Evolutionary conservation across 441 rosid genomes (phyloP).

Genomic region (Jatropha podagrica): DNA sequence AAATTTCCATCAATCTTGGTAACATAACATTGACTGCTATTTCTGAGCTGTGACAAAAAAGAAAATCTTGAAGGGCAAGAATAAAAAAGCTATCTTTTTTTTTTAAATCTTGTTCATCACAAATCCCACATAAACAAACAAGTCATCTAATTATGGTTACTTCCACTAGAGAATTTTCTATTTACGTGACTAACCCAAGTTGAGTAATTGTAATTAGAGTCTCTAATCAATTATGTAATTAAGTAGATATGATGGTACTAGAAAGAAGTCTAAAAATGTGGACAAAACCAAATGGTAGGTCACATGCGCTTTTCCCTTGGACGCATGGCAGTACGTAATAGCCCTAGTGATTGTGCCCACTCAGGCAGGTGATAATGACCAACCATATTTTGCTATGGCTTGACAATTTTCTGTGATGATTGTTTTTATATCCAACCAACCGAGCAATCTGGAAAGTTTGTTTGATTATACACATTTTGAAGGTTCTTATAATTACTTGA

Average conservation of each 20-base stretch:
- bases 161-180: conserved; percentile 4
- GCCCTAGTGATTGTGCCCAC: conserved; percentile 24
- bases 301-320: conserved; percentile 25
- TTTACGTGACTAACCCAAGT: not conserved
- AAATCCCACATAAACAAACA: not conserved
- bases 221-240: not conserved
- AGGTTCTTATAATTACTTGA: not conserved
- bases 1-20: conserved; percentile 32
- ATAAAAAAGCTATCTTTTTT: no score
- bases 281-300: conserved; percentile 38
- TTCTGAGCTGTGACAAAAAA: not conserved
- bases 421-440: conserved; percentile 4
- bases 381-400: conserved; percentile 14
- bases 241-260: conserved; percentile 1
- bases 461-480: conserved; percentile 2
- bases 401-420: conserved; percentile 20
- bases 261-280: not conserved
- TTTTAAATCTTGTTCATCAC: not conserved
- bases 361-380: conserved; percentile 21
- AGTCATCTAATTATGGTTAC: conserved; percentile 15
- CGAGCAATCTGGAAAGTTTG: conserved; percentile 2
- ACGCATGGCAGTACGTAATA: conserved; percentile 29
- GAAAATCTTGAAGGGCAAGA: no score
- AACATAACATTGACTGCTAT: not conserved
- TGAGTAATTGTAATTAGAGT: not conserved